Percentiles rank a stretch among this genome's conserved stretches.
phyloP scores from a whole-genome alignment of 2,329 filamentous ascomycete species.

The Curvularia sp. region DNA sequence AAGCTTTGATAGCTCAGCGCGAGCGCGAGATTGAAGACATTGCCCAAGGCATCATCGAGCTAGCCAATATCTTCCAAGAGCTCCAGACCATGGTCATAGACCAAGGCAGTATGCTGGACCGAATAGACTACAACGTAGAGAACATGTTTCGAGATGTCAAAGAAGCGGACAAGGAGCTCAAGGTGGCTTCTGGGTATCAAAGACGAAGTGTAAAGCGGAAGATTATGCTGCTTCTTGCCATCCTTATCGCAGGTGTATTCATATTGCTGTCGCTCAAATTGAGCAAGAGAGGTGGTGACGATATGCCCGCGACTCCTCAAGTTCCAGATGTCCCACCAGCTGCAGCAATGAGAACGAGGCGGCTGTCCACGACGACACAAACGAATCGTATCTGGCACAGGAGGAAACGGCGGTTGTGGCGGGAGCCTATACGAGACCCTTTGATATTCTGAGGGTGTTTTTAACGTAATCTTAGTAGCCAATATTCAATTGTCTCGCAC shows the following conservation, averaged over 20 bases:
- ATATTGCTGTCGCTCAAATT: conserved; percentile 82
- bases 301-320: conserved; percentile 24
- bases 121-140: conserved; percentile 86
- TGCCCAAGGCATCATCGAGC: conserved; percentile 95
- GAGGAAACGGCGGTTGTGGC: conserved; percentile 47
- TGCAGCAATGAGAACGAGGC: conserved; percentile 22
- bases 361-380: conserved; percentile 24
- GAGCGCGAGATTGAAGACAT: conserved; percentile 98
- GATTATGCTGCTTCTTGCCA: conserved; percentile 84
- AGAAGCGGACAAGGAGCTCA: conserved; percentile 89
- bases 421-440: conserved; percentile 24
- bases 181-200: conserved; percentile 87
- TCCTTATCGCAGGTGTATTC: conserved; percentile 85
- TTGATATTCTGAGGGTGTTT: neutral
- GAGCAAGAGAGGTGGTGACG: conserved; percentile 59
- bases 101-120: conserved; percentile 60
- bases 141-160: conserved; percentile 94
- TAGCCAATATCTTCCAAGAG: conserved; percentile 96
- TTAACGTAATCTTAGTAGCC: conserved; percentile 5
- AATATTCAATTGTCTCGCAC: conserved; percentile 22
- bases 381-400: conserved; percentile 45
- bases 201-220: conserved; percentile 87
- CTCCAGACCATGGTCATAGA: conserved; percentile 84
- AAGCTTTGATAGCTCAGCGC: conserved; percentile 84
- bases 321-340: conserved; percentile 33